Evolutionary conservation across 2,329 filamentous ascomycete species (phyloP).

Genomic region (Verticillium klebahnii): DNA sequence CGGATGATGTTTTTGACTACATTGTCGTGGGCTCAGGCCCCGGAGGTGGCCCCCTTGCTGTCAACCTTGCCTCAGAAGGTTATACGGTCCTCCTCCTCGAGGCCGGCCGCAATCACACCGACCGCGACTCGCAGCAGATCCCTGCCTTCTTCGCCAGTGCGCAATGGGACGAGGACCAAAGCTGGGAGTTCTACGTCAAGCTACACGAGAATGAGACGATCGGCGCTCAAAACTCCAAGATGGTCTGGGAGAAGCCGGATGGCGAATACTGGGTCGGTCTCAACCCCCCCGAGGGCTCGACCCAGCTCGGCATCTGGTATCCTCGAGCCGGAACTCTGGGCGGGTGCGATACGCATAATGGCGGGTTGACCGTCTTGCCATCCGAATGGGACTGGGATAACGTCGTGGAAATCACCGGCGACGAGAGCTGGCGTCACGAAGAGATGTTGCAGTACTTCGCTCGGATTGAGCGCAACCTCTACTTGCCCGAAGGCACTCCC

Average conservation of each 20-base stretch:
- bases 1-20: background rate
- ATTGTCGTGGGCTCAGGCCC: constrained; percentile 5
- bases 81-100: constrained; percentile 12
- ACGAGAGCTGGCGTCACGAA: constrained; percentile 40
- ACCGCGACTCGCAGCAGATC: constrained; percentile 23
- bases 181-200: constrained; percentile 14
- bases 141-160: background rate
- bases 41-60: constrained; percentile 3
- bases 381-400: constrained; percentile 44
- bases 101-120: constrained; percentile 14
- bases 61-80: constrained; percentile 1
- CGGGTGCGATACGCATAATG: constrained; percentile 29
- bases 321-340: constrained; percentile 21
- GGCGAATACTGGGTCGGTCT: constrained; percentile 14
- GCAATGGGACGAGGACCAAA: background rate
- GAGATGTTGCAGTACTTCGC: constrained; percentile 46
- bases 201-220: constrained; percentile 14
- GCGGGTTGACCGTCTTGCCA: constrained; percentile 42
- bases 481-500: constrained; percentile 27
- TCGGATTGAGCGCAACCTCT: constrained; percentile 40
- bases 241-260: constrained; percentile 10
- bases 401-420: constrained; percentile 44
- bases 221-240: constrained; percentile 10
- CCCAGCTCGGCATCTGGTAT: constrained; percentile 16
- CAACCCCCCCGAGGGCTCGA: constrained; percentile 12